Percentiles rank a stretch among this genome's conserved stretches.
These are phyloP conservation scores for Benincasa hispida DNA, from an alignment of 306 rosid genomes.

Conservation along the genomic window DNA sequence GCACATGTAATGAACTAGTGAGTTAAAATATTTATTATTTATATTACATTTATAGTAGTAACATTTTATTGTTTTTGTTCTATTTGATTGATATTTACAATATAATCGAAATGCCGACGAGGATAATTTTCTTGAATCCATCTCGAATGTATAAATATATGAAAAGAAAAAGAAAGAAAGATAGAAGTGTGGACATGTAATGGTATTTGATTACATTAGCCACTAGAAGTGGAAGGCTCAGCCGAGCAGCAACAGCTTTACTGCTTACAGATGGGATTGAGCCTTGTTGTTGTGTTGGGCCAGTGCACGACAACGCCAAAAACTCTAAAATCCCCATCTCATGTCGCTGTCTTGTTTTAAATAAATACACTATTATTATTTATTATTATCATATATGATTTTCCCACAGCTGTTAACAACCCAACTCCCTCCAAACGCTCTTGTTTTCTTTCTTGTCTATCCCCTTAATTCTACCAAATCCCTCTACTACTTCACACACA, in stretches of 20 bases:
- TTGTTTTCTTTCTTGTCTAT: not conserved
- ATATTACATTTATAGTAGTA: too few species aligned
- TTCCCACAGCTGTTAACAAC: slow-evolving; percentile 1
- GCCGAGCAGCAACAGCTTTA: not conserved
- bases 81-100: too few species aligned
- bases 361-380: not conserved
- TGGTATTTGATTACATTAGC: too few species aligned
- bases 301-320: not conserved
- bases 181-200: too few species aligned
- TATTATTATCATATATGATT: not conserved
- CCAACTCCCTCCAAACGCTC: not conserved
- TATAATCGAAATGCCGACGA: too few species aligned
- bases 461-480: not conserved
- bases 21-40: too few species aligned
- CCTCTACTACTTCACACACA: not conserved
- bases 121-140: too few species aligned
- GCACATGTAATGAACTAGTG: too few species aligned
- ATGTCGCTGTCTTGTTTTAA: not conserved
- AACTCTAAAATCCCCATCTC: not conserved
- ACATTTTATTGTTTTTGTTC: too few species aligned
- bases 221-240: too few species aligned
- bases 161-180: too few species aligned
- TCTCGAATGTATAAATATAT: too few species aligned
- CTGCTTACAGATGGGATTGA: not conserved
- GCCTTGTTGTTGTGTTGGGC: not conserved